phyloP scores from a whole-genome alignment of 2,329 filamentous ascomycete genomes.

The Aotearoamyces nothofagi region DNA sequence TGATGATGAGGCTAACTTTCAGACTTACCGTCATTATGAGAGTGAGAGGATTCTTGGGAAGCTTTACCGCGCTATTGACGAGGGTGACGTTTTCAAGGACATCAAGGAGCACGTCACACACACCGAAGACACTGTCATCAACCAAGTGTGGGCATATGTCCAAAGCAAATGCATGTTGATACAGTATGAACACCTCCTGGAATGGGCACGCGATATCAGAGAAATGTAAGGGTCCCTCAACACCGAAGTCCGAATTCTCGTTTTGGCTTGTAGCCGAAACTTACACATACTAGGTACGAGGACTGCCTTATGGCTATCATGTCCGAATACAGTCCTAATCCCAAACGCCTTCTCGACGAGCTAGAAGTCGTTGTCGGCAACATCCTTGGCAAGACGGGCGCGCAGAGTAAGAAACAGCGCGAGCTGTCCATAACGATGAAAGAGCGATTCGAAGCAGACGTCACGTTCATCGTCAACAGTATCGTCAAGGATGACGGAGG shows the following conservation, averaged over 20 bases:
- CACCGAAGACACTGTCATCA: conserved; percentile 11
- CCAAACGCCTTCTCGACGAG: conserved; percentile 27
- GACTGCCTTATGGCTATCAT: conserved; percentile 31
- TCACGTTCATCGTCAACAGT: conserved; percentile 23
- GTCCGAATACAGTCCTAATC: conserved; percentile 25
- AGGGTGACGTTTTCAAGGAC: conserved; percentile 40
- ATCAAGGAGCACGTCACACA: conserved; percentile 11
- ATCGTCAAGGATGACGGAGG: conserved; percentile 26
- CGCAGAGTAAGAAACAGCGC: conserved; percentile 22
- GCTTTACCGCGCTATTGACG: conserved; percentile 60
- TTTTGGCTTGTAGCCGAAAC: no score
- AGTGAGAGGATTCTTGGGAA: conserved; percentile 54
- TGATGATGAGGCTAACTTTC: conserved; percentile 28
- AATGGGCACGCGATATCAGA: conserved; percentile 24
- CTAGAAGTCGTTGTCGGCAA: conserved; percentile 40
- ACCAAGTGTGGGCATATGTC: conserved; percentile 24
- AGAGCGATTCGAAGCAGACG: conserved; percentile 25
- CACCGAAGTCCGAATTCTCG: no score
- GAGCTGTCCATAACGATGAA: conserved; percentile 26
- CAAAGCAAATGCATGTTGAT: conserved; percentile 17
- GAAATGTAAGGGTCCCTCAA: no score
- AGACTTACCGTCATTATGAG: conserved; percentile 42
- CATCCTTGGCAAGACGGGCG: conserved; percentile 34
- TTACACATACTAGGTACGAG: conserved; percentile 30
- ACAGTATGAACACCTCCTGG: conserved; percentile 23